These are phyloP conservation scores for Tolypocladium album DNA, from an alignment of 2,329 filamentous ascomycete genomes.

Conservation along the genomic window DNA sequence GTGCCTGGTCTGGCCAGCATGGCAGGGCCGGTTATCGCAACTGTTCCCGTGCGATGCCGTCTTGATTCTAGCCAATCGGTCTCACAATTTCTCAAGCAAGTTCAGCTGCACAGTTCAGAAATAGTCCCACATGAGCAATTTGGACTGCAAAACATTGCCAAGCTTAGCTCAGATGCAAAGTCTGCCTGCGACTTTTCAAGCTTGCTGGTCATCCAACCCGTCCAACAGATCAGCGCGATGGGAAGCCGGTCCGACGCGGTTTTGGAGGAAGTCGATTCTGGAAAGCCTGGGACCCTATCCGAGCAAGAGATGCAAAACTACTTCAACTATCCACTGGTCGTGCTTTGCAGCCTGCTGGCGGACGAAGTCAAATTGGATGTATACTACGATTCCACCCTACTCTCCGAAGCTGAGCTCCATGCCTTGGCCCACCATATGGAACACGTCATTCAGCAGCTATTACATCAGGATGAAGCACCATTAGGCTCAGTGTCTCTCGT, in stretches of 20 bases:
- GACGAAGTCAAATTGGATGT: not conserved
- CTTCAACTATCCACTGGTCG: constrained; percentile 6
- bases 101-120: not conserved
- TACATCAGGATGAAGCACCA: not conserved
- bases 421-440: constrained; percentile 2
- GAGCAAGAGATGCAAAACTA: constrained; percentile 5
- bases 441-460: not conserved
- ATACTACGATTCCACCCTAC: constrained; percentile 1
- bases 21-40: not conserved
- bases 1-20: not conserved
- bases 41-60: not conserved
- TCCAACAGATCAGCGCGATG: not conserved
- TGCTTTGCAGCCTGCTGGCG: not conserved
- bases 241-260: constrained; percentile 7
- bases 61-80: not conserved
- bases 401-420: not conserved
- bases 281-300: not conserved
- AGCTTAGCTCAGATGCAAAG: not conserved
- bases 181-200: not conserved
- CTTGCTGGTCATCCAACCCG: not conserved
- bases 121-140: not conserved
- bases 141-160: not conserved
- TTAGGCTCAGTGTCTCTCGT: not conserved
- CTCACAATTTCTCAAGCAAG: not conserved
- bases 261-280: constrained; percentile 5